Evolutionary conservation across 2,329 filamentous ascomycete species (phyloP), one percentile per base, ranked within the genome.

Genomic region (Phaeosphaeriaceae sp.): DNA sequence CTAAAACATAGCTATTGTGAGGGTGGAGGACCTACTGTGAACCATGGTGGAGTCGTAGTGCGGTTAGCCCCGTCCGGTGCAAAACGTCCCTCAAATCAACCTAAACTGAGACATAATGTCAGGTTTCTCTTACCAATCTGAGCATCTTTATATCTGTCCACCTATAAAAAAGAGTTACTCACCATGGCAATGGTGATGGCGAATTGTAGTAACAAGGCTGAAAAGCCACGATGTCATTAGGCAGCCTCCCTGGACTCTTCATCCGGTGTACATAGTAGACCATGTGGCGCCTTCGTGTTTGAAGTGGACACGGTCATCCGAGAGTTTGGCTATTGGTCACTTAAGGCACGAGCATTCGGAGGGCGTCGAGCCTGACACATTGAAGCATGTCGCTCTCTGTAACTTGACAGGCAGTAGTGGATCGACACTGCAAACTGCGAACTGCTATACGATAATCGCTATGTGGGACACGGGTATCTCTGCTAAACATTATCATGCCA

Each of bases 191-290:
- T 33, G 23, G 44, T 37, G 13, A 26, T 37, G 47, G 38, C 42
- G 33, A 56, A 54, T 40, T 2, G 26, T n/a, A 18, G 36, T n/a
- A 28, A 41, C 47, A 40, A 56, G 52, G 54, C 59, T 60, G 59
- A 49, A 16, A 16, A n/a, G 15, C 23, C 28, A 38, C 40, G 16
- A 15, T 39, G 46, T 51, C 49, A 52, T 40, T 39, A 37, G 50
- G 50, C 43, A 34, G 40, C 17, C 40, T 42, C 33, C 33, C 52
- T 56, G 43, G 48, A 48, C 38, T 9, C 4, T 54, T 42, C 30
- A 23, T 61, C 59, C 61, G 61, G 61, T 63, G 52, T n/a, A n/a
- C n/a, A n/a, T n/a, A n/a, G n/a, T 53, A 23, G 23, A 45, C 39
- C 23, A 46, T 43, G 36, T 35, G 26, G 35, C 12, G 45, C 18